Evolutionary conservation across 148 eudicot genomes (phyloP).

Genomic region (Pharnaceum exiguum): DNA sequence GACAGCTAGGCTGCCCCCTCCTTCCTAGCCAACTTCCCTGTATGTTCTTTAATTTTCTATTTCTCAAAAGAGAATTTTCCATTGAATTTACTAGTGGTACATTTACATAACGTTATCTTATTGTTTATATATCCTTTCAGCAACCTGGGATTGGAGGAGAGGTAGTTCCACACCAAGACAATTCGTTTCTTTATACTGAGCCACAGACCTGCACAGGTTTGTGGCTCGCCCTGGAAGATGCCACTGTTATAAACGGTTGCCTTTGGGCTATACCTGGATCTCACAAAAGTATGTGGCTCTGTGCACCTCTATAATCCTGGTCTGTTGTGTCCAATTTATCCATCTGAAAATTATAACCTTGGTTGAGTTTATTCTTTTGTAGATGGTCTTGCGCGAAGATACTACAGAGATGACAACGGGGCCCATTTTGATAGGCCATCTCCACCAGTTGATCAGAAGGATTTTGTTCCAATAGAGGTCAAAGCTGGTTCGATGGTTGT

Average conservation of each 20-base stretch:
- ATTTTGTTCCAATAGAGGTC: slow-evolving; percentile 87
- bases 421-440: slow-evolving; percentile 83
- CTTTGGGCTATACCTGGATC: slow-evolving; percentile 98
- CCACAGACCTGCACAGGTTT: slow-evolving; percentile 93
- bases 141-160: slow-evolving; percentile 99
- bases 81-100: no score
- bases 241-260: slow-evolving; percentile 77
- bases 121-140: slow-evolving; percentile 47
- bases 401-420: slow-evolving; percentile 75
- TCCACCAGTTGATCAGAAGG: slow-evolving; percentile 68
- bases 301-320: neutral
- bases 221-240: slow-evolving; percentile 98
- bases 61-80: no score
- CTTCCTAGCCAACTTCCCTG: no score
- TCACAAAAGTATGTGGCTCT: slow-evolving; percentile 52
- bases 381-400: slow-evolving; percentile 92
- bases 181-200: slow-evolving; percentile 84
- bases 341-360: neutral
- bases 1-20: no score
- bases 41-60: no score
- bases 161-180: slow-evolving; percentile 97
- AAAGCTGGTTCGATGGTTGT: slow-evolving; percentile 91
- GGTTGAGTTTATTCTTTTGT: neutral
- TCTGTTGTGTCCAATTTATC: neutral
- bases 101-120: no score